Evolutionary conservation across 805 yeast genomes (phyloP).

Genomic region (Brettanomyces bruxellensis): DNA sequence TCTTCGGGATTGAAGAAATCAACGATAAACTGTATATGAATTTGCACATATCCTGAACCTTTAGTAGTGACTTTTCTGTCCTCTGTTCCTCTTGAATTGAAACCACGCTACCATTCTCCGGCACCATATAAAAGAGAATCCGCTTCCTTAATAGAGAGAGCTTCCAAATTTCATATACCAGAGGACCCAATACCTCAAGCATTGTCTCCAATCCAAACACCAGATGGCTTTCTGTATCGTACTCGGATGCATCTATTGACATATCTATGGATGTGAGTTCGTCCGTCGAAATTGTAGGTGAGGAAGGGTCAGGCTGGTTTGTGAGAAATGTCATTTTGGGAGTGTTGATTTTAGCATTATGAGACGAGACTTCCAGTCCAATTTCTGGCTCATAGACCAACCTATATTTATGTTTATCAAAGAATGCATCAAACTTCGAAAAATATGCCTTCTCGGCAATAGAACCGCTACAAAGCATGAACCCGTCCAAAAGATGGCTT

Average conservation of each 20-base stretch:
- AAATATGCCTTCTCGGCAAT: slow-evolving; percentile 12
- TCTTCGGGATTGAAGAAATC: slow-evolving; percentile 56
- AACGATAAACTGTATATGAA: slow-evolving; percentile 51
- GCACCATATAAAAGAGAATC: slow-evolving; percentile 36
- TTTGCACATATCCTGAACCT: slow-evolving; percentile 32
- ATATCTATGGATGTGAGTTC: not conserved
- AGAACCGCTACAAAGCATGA: slow-evolving; percentile 14
- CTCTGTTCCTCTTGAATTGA: slow-evolving; percentile 3
- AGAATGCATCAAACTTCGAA: slow-evolving; percentile 16
- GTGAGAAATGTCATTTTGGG: not conserved
- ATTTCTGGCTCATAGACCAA: not conserved
- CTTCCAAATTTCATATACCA: slow-evolving; percentile 57
- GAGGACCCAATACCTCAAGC: slow-evolving; percentile 50
- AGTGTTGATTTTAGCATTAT: too few relatives aligned
- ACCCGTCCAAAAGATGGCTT: slow-evolving; percentile 22
- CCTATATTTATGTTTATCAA: slow-evolving; percentile 7
- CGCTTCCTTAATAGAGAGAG: slow-evolving; percentile 48
- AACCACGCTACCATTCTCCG: slow-evolving; percentile 5
- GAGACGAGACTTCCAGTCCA: not conserved
- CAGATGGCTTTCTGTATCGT: slow-evolving; percentile 28
- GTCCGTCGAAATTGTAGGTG: not conserved
- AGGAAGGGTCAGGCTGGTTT: not conserved
- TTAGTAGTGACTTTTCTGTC: slow-evolving; percentile 10
- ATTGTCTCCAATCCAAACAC: slow-evolving; percentile 36
- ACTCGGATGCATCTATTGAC: slow-evolving; percentile 12